Evolutionary conservation across 164 flowering plant genomes (phyloP), one percentile per base, ranked within the genome.

Genomic region (Amborella trichopoda): DNA sequence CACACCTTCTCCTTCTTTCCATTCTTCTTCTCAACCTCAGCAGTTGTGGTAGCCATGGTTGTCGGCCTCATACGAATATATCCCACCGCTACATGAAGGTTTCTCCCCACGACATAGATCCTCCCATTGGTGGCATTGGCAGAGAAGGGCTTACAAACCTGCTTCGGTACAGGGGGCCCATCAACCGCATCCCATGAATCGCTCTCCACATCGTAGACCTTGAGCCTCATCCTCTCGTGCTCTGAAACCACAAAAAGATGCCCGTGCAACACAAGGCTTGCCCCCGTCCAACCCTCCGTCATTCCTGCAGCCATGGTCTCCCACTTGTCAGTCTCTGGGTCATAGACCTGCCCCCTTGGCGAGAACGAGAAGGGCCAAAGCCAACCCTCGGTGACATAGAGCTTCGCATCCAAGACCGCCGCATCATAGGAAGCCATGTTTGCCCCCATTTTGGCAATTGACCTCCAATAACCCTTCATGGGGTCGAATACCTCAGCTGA

Each of bases 201-300:
- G 0, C 8, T 10, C 8, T 60, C 71, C 0, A 63, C 37, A 2
- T 27, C 43, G 53, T 73, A 77, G 5, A 63, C 66, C 55, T 77
- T 77, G 37, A 68, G 23, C 52, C 55, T 57, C 38, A 60, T 58
- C 44, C 65, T 65, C 6, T 73, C 71, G 53, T 62, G 65, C 69
- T 76, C 82, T 23, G 73, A 53, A 26, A 76, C 56, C 55, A 71
- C 71, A 40, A 76, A 71, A 48, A 76, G 58, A 45, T 50, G 49
- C 3, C 43, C 75, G 0, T 25, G 59, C 45, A 67, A 8, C 9
- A 67, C 73, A 6, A 67, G 61, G 39, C 69, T 63, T 0, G 59
- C 32, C 6, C 83, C 83, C 19, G 83, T 69, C 79, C 83, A 77
- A 2, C 83, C 83, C 26, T 71, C 83, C 41, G 64, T 62, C 79